Percentiles rank a stretch among this genome's conserved stretches.
Evolutionary conservation across 768 basidiomycete species (phyloP).

Genomic region (Pulveroboletus sp.): DNA sequence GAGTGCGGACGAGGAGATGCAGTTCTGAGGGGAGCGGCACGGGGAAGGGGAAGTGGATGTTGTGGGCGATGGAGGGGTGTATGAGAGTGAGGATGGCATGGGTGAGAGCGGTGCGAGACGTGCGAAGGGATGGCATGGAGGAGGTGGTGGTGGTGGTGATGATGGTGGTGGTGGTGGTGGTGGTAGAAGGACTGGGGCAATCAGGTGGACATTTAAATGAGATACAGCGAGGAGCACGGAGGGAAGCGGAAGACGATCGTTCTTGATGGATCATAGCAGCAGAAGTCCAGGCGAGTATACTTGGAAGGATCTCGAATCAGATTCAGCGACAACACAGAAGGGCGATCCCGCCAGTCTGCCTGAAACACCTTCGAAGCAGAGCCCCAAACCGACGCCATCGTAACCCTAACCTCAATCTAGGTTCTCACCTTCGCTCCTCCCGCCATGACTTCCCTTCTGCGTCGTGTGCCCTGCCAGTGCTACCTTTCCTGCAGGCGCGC

Average conservation of each 20-base stretch:
- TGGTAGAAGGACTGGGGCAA: neutral
- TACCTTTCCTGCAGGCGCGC: constrained; percentile 15
- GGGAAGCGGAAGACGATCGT: constrained; percentile 12
- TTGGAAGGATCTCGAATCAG: neutral
- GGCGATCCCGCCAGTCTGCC: constrained; percentile 5
- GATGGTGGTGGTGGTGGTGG: neutral
- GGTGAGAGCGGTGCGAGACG: constrained; percentile 42
- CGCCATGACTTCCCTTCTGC: constrained; percentile 21
- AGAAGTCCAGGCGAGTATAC: neutral
- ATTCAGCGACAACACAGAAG: constrained; percentile 11
- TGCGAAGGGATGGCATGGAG: constrained; percentile 26
- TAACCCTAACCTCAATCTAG: constrained; percentile 34
- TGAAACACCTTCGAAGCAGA: constrained; percentile 7
- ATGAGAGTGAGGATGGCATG: constrained; percentile 50
- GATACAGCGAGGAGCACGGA: constrained; percentile 23
- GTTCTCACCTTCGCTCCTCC: constrained; percentile 35
- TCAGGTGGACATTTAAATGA: constrained; percentile 14
- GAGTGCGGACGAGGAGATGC: constrained; percentile 46
- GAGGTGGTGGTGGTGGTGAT: neutral
- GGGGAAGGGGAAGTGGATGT: constrained; percentile 18
- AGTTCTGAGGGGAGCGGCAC: constrained; percentile 45
- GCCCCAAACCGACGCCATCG: neutral
- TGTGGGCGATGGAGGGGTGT: constrained; percentile 40
- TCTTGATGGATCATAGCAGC: constrained; percentile 4
- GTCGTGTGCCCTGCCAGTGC: neutral